Conservation (phyloP, 2,329 filamentous ascomycete genomes). For the Xylariaceae sp. region DNA sequence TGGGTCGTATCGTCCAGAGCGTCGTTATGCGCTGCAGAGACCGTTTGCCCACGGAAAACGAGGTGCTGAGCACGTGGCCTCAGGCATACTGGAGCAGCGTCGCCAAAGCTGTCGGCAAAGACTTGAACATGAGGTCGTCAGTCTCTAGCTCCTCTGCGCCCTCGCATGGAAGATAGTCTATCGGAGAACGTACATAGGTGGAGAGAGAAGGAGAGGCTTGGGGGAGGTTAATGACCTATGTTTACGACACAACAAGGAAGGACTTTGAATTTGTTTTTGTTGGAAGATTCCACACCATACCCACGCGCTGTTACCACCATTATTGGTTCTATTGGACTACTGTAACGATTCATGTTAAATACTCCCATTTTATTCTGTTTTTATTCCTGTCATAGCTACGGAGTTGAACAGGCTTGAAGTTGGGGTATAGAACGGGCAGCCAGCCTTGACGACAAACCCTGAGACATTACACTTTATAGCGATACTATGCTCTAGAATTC, state of each 20-base stretch:
- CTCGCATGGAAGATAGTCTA: not conserved
- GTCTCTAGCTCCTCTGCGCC: not conserved
- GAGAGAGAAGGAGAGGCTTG: no score
- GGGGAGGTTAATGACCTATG: no score
- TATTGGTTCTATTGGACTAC: not conserved
- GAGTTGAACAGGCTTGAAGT: conserved; percentile 4
- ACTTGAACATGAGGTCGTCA: conserved; percentile 9
- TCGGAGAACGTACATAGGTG: not conserved
- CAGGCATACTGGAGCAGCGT: conserved; percentile 59
- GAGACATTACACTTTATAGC: not conserved
- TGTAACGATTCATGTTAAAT: not conserved
- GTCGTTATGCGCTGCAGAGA: conserved; percentile 57
- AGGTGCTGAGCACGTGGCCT: conserved; percentile 53
- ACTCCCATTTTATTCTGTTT: conserved; percentile 2
- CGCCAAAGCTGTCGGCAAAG: conserved; percentile 43
- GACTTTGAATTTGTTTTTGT: not conserved
- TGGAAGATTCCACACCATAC: conserved; percentile 7
- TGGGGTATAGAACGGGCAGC: conserved; percentile 1
- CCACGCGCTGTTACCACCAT: not conserved
- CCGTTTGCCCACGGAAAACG: conserved; percentile 53
- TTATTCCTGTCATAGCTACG: conserved; percentile 5
- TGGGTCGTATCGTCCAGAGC: conserved; percentile 59
- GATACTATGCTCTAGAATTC: conserved; percentile 3
- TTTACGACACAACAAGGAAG: not conserved
- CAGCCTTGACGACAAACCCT: conserved; percentile 4